Base-by-base conservation (phyloP, 192 early-diverging fungal genomes). In the Cetraspora pellucida region DNA sequence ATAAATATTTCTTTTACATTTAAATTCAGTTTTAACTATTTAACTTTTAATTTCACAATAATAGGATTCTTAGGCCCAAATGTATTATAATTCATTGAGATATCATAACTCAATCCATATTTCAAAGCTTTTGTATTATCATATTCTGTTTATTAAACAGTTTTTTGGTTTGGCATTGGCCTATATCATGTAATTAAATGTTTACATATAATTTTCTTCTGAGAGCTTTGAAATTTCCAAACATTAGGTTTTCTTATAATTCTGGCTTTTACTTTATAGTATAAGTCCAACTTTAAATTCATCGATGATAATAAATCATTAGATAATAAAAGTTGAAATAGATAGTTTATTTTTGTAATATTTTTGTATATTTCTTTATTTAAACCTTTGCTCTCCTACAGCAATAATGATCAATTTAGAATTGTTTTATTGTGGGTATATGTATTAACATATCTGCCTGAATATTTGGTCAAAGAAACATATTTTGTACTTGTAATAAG, bases 1-100 rank as follows among this genome's bases (percentile, higher is more conserved):
- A 57, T 25, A 58, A 58, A 72, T 58, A 72, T 19, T 72, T 72
- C 70, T 72, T 72, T 72, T 30, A 72, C 1, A 30, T 72, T 72
- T 57, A 72, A 55, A 57, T 23, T 27, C 31, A 37, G 1, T 43
- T 55, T 72, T 27, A 57, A 72, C 5, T 31, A 55, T 72, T 72
- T 72, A 27, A 72, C 11, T 14, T 1, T 13, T 23, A 72, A 52
- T 30, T 72, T 57, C 9, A 72, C 52, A n/a, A 72, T 57, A 57
- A 72, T 72, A 57, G 54, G 70, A 57, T 72, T 55, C 8, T 52
- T 27, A 58, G 70, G 70, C 37, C 70, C 70, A 72, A 57, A 72
- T 0, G 49, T 72, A 10, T 37, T 27, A 68, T 68, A 54, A 72
- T 72, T 10, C 70, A 72, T 55, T 2, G 0, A 31, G 5, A 72